These are phyloP conservation scores for Podospora australis DNA, from an alignment of 495 filamentous ascomycete species.

Conservation along the genomic window DNA sequence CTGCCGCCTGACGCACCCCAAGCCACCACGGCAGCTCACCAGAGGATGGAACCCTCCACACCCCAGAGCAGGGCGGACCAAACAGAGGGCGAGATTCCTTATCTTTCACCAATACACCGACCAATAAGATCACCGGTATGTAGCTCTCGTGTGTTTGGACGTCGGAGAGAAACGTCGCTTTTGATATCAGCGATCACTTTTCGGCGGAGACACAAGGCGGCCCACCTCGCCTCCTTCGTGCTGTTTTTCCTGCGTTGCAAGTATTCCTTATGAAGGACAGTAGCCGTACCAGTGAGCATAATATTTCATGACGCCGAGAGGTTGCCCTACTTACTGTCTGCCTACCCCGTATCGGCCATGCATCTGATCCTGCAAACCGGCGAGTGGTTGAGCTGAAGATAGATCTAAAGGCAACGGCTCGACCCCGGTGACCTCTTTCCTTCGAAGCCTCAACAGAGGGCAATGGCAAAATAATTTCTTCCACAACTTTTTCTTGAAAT, in stretches of 20 bases:
- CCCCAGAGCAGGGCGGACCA: conserved; percentile 15
- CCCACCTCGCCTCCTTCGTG: conserved; percentile 1
- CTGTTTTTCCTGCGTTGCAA: neutral
- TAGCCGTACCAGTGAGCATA: neutral
- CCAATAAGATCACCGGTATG: conserved; percentile 19
- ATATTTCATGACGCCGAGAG: conserved; percentile 1
- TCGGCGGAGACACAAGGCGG: neutral
- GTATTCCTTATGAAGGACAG: too few relatives aligned
- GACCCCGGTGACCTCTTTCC: neutral
- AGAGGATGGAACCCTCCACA: conserved; percentile 7
- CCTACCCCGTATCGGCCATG: neutral
- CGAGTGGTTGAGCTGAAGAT: too few relatives aligned
- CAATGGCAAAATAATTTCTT: neutral
- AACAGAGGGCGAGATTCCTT: conserved; percentile 20
- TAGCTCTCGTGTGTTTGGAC: conserved; percentile 3
- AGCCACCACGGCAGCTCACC: too few relatives aligned
- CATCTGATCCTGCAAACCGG: too few relatives aligned
- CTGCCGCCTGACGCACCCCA: conserved; percentile 18
- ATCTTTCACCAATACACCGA: conserved; percentile 14
- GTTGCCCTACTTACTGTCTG: neutral
- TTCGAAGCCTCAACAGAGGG: neutral
- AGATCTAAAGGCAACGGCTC: too few relatives aligned
- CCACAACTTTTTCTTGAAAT: neutral
- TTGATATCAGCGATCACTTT: conserved; percentile 15
- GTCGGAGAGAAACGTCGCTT: conserved; percentile 8